Conservation (phyloP, 2,329 filamentous ascomycete species). For the Fusarium xyrophilum region DNA sequence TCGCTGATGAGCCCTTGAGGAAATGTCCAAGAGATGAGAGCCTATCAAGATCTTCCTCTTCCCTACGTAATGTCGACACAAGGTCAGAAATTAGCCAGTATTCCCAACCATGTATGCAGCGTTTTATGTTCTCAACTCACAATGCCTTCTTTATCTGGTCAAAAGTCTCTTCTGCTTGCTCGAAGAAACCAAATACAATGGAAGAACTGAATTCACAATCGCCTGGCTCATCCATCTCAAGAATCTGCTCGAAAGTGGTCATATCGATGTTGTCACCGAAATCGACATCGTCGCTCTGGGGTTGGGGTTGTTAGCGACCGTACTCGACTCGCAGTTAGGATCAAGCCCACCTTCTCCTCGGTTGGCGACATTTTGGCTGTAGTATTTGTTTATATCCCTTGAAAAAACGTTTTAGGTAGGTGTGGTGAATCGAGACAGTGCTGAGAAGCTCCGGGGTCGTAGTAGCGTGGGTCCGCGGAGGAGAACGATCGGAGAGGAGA, state of each 20-base stretch:
- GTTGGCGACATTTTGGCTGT: slow-evolving; percentile 42
- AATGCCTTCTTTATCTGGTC: slow-evolving; percentile 79
- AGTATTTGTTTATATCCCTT: slow-evolving; percentile 24
- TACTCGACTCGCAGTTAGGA: neutral
- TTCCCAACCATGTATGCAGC: neutral
- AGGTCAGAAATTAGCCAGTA: neutral
- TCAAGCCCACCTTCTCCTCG: slow-evolving; percentile 45
- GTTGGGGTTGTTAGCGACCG: slow-evolving; percentile 13
- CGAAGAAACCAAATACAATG: slow-evolving; percentile 91
- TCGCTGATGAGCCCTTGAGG: slow-evolving; percentile 95
- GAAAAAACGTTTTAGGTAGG: slow-evolving; percentile 9
- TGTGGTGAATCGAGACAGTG: slow-evolving; percentile 7
- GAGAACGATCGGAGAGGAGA: slow-evolving; percentile 11
- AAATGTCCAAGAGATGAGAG: slow-evolving; percentile 91
- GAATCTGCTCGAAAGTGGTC: slow-evolving; percentile 87
- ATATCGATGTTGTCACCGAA: slow-evolving; percentile 80
- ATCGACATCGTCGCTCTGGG: slow-evolving; percentile 56
- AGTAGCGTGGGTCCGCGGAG: slow-evolving; percentile 17
- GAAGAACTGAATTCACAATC: slow-evolving; percentile 87
- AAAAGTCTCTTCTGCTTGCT: slow-evolving; percentile 88
- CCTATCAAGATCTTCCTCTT: slow-evolving; percentile 70
- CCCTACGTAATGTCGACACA: slow-evolving; percentile 54
- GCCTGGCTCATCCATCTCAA: slow-evolving; percentile 95
- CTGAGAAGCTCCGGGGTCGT: slow-evolving; percentile 15
- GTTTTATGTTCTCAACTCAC: slow-evolving; percentile 63